These are phyloP conservation scores for Claviceps maximensis DNA, from an alignment of 2,329 filamentous ascomycete species.

Conservation along the genomic window DNA sequence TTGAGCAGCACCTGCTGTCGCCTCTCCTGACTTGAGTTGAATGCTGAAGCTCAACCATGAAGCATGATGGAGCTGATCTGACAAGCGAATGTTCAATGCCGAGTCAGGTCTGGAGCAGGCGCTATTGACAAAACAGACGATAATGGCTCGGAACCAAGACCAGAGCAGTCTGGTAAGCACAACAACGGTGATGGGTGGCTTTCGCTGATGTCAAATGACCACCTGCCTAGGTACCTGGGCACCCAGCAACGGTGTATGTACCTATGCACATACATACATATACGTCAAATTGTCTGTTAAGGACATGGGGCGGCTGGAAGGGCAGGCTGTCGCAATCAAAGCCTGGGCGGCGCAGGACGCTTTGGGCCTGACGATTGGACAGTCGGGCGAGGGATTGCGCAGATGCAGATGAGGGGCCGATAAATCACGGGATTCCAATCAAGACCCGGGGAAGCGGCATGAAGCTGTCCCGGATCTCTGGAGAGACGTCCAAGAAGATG, in stretches of 20 bases:
- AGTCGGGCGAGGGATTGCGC: neutral
- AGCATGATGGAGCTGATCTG: neutral
- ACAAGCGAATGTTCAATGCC: neutral
- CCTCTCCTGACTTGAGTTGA: neutral
- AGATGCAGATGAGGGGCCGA: conserved; percentile 1
- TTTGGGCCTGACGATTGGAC: neutral
- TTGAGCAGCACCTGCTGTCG: neutral
- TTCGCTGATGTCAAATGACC: neutral
- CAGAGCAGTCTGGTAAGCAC: neutral
- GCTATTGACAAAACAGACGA: neutral
- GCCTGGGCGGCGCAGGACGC: neutral
- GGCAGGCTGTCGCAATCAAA: neutral
- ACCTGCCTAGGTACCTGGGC: neutral
- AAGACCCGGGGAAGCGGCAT: neutral
- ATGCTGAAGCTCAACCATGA: neutral
- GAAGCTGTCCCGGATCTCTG: conserved; percentile 4
- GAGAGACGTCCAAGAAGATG: neutral
- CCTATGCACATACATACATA: neutral
- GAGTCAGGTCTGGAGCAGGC: neutral
- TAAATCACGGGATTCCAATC: conserved; percentile 5
- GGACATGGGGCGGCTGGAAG: neutral
- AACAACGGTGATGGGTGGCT: neutral
- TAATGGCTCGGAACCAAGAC: neutral
- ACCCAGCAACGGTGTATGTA: too few species aligned
- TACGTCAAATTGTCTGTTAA: neutral